These are phyloP conservation scores for Phytophthora multivora DNA, from an alignment of 352 stramenopile genomes.

Conservation along the genomic window DNA sequence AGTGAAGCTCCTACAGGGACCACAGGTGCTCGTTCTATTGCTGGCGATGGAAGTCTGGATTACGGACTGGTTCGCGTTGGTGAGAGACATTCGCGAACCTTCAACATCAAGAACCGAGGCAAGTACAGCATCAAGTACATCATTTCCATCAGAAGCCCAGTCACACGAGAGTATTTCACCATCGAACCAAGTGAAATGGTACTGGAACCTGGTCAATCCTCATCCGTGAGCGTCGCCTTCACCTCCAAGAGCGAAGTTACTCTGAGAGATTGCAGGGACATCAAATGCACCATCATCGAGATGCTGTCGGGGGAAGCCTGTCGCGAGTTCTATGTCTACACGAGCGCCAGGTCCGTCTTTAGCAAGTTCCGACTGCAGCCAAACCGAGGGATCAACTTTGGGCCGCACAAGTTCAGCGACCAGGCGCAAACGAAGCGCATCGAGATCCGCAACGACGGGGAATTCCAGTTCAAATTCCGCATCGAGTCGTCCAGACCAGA, in stretches of 20 bases:
- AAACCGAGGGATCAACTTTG: constrained; percentile 92
- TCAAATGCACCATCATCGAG: constrained; percentile 93
- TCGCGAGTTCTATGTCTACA: constrained; percentile 88
- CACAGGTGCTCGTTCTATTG: background rate
- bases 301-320: constrained; percentile 90
- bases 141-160: constrained; percentile 59
- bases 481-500: constrained; percentile 30
- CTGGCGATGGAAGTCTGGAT: constrained; percentile 80
- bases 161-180: constrained; percentile 70
- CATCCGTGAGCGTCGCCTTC: constrained; percentile 83
- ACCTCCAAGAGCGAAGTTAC: constrained; percentile 77
- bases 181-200: constrained; percentile 82
- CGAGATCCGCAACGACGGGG: constrained; percentile 93
- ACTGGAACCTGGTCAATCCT: constrained; percentile 72
- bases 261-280: constrained; percentile 92
- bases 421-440: constrained; percentile 71
- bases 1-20: constrained; percentile 6
- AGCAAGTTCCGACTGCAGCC: constrained; percentile 90
- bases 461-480: constrained; percentile 92
- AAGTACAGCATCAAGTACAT: constrained; percentile 95
- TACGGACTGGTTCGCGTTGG: constrained; percentile 94
- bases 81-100: constrained; percentile 77
- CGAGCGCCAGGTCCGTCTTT: constrained; percentile 80
- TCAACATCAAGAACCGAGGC: constrained; percentile 90
- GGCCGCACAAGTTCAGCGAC: constrained; percentile 90